A percentile compares a stretch with the other conserved stretches of the same genome.
These are phyloP conservation scores for Malus sylvestris DNA, from an alignment of 306 rosid species.

Conservation along the genomic window DNA sequence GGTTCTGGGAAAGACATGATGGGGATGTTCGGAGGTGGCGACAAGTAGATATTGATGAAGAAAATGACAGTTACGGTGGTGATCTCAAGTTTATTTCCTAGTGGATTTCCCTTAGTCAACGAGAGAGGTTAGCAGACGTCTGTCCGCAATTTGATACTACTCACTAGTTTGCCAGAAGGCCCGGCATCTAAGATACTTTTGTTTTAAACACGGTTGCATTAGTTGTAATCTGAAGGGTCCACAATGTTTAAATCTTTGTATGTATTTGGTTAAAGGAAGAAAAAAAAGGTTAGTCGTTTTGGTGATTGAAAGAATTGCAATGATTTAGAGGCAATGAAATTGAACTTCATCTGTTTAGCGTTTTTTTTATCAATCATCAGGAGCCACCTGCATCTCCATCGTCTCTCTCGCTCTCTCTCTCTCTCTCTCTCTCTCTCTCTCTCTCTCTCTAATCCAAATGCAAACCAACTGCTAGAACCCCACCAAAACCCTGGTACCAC, in stretches of 20 bases:
- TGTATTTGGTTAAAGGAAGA: not conserved
- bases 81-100: not conserved
- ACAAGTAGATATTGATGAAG: constrained; percentile 22
- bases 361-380: too few species aligned
- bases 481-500: too few species aligned
- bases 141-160: not conserved
- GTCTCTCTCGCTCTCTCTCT: too few species aligned
- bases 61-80: not conserved
- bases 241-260: not conserved
- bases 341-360: too few species aligned
- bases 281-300: not conserved
- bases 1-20: constrained; percentile 76
- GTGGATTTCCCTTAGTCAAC: not conserved
- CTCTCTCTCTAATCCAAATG: too few species aligned
- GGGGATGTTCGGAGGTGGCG: constrained; percentile 79
- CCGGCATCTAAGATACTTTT: not conserved
- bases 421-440: too few species aligned
- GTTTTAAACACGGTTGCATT: not conserved
- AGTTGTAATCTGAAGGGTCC: not conserved
- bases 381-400: too few species aligned
- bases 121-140: not conserved
- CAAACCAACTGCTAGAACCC: too few species aligned
- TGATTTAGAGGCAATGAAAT: not conserved
- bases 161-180: not conserved
- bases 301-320: not conserved